Evolutionary conservation across 2,329 filamentous ascomycete genomes (phyloP).

Genomic region (Alternaria atra): DNA sequence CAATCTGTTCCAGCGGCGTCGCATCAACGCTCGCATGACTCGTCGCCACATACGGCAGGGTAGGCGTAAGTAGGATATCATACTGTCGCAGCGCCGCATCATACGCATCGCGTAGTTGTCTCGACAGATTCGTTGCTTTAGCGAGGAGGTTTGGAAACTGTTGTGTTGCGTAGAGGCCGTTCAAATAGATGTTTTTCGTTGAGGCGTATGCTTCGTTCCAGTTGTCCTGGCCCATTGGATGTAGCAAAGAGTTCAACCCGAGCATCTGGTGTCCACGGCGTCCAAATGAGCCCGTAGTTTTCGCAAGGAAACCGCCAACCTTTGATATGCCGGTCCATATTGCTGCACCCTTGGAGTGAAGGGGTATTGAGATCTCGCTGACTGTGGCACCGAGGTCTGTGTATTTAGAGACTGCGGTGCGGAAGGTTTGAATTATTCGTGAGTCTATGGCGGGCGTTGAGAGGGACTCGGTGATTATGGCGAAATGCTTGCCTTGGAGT

Average conservation of each 20-base stretch:
- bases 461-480: conserved; percentile 44
- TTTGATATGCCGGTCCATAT: conserved; percentile 60
- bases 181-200: conserved; percentile 65
- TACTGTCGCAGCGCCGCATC: conserved; percentile 53
- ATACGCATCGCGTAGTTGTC: conserved; percentile 59
- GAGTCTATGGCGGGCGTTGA: conserved; percentile 47
- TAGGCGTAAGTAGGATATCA: conserved; percentile 61
- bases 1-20: conserved; percentile 57
- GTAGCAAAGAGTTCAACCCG: conserved; percentile 60
- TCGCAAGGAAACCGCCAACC: conserved; percentile 57
- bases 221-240: conserved; percentile 58
- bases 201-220: conserved; percentile 62
- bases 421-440: conserved; percentile 54
- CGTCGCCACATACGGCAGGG: conserved; percentile 59
- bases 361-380: conserved; percentile 61
- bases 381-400: conserved; percentile 59
- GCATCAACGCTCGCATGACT: conserved; percentile 53
- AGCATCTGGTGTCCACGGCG: conserved; percentile 60
- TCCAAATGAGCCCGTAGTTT: conserved; percentile 52
- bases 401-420: conserved; percentile 55
- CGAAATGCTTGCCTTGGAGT: conserved; percentile 40
- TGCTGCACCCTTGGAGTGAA: conserved; percentile 58
- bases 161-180: conserved; percentile 59
- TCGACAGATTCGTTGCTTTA: conserved; percentile 61
- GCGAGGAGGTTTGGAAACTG: conserved; percentile 58